Conservation (phyloP, 495 filamentous ascomycete genomes). For the Podospora pseudoanserina region DNA sequence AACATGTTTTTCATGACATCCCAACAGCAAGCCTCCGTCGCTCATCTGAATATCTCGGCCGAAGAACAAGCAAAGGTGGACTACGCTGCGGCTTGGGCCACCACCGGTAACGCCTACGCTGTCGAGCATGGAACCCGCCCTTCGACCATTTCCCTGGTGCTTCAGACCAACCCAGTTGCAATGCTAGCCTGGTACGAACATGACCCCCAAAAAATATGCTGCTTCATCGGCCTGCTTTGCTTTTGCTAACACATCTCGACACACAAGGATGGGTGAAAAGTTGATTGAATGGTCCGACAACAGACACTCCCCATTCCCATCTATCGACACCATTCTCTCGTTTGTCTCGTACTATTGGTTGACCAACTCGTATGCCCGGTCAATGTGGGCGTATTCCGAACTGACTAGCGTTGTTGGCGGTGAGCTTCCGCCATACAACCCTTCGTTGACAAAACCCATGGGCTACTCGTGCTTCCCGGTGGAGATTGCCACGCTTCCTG, state of each 20-base stretch:
- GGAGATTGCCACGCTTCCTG: slow-evolving; percentile 51
- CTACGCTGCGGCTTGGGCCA: slow-evolving; percentile 14
- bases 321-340: slow-evolving; percentile 54
- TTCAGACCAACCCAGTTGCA: slow-evolving; percentile 56
- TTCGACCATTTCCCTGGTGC: slow-evolving; percentile 56
- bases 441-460: slow-evolving; percentile 45
- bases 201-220: neutral
- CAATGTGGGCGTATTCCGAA: slow-evolving; percentile 47
- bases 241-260: slow-evolving; percentile 1
- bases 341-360: slow-evolving; percentile 63
- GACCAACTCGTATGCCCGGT: slow-evolving; percentile 54
- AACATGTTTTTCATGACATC: slow-evolving; percentile 28
- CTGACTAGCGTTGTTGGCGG: slow-evolving; percentile 39
- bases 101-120: slow-evolving; percentile 51
- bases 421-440: slow-evolving; percentile 7
- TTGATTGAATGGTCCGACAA: slow-evolving; percentile 60
- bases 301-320: slow-evolving; percentile 33
- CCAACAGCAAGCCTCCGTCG: slow-evolving; percentile 15
- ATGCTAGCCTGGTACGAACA: slow-evolving; percentile 58
- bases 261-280: slow-evolving; percentile 61
- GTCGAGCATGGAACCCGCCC: slow-evolving; percentile 58
- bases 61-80: slow-evolving; percentile 17
- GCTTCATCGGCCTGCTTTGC: neutral
- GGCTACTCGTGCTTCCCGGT: slow-evolving; percentile 57
- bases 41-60: slow-evolving; percentile 14